Base-by-base conservation (phyloP, 2,329 filamentous ascomycete genomes). In the Fusarium brachygibbosum region DNA sequence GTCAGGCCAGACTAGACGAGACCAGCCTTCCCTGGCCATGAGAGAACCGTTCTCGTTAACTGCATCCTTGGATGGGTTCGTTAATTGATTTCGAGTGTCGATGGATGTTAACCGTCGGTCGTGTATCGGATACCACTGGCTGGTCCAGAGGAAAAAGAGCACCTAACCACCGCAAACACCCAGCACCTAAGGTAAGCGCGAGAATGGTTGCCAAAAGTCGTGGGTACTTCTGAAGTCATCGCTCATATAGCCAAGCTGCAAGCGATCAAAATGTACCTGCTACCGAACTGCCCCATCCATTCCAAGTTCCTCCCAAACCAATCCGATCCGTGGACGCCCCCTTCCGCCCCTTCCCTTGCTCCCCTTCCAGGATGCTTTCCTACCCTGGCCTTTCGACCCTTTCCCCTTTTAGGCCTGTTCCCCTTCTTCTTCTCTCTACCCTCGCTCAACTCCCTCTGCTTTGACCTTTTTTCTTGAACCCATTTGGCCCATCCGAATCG, bases 361-460 rank as follows among this genome's bases (percentile, higher is more conserved):
- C 62, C 57, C 58, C 66, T 70, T 58, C 67, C 51, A 68, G 58
- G 61, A 65, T 66, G 31, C 51, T 48, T 56, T 45, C 67, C 49
- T 69, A 69, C 60, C 66, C 60, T 61, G 62, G 57, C 58, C 46
- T 53, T 58, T 63, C 57, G 62, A 70, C 49, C 66, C 57, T 67
- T 69, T 69, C 67, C 67, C 67, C 58, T 69, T 69, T 70, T 63
- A 64, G 67, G 67, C 62, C 52, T 68, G 66, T 64, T 69, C 67
- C 63, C 67, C 67, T 69, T 70, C 67, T 48, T 67, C 66, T 70
- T 57, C 51, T 62, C 58, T 69, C 37, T 52, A 23, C 52, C 57
- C 53, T 64, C 58, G 53, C 63, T 69, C 63, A 55, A 65, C 57
- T 66, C 68, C 50, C 53, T 69, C 58, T 71, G 69, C 64, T 69